Evolutionary conservation across 331 rosid species (phyloP).

Genomic region (Spiraea crenata): DNA sequence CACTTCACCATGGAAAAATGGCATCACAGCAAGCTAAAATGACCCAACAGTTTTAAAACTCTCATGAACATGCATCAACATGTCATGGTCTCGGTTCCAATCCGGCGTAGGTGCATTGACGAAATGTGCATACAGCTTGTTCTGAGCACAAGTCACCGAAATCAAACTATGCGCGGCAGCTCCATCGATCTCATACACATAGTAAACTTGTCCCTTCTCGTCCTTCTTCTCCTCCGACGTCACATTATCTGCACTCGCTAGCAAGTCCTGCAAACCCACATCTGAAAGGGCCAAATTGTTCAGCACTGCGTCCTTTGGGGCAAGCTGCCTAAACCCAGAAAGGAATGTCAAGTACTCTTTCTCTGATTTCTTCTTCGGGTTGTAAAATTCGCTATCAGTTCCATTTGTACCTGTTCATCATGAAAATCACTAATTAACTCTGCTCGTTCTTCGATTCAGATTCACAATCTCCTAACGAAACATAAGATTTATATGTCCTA

Average conservation of each 20-base stretch:
- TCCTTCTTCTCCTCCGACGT: slow-evolving; percentile 69
- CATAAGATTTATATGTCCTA: background rate
- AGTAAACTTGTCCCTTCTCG: slow-evolving; percentile 70
- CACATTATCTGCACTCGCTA: slow-evolving; percentile 52
- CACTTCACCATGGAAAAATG: background rate
- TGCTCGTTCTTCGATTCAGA: background rate
- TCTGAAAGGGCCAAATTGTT: slow-evolving; percentile 81
- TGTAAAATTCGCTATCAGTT: slow-evolving; percentile 86
- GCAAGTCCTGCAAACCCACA: slow-evolving; percentile 73
- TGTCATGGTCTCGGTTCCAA: slow-evolving; percentile 76
- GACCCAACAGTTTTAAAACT: slow-evolving; percentile 75
- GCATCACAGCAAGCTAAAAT: slow-evolving; percentile 8
- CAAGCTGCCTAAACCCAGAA: slow-evolving; percentile 61
- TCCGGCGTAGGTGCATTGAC: slow-evolving; percentile 85
- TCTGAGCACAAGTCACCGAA: slow-evolving; percentile 78
- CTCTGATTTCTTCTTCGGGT: slow-evolving; percentile 76
- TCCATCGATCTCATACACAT: slow-evolving; percentile 79
- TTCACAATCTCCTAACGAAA: background rate
- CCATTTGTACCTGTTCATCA: slow-evolving; percentile 66
- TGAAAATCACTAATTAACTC: background rate
- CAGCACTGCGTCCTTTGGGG: slow-evolving; percentile 68
- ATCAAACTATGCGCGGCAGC: slow-evolving; percentile 72
- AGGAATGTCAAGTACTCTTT: slow-evolving; percentile 78
- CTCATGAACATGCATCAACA: slow-evolving; percentile 80
- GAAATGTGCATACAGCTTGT: slow-evolving; percentile 91